Percentiles rank a stretch among this genome's conserved stretches.
phyloP scores from a whole-genome alignment of 805 yeast species.

The Lipomyces sp. region DNA sequence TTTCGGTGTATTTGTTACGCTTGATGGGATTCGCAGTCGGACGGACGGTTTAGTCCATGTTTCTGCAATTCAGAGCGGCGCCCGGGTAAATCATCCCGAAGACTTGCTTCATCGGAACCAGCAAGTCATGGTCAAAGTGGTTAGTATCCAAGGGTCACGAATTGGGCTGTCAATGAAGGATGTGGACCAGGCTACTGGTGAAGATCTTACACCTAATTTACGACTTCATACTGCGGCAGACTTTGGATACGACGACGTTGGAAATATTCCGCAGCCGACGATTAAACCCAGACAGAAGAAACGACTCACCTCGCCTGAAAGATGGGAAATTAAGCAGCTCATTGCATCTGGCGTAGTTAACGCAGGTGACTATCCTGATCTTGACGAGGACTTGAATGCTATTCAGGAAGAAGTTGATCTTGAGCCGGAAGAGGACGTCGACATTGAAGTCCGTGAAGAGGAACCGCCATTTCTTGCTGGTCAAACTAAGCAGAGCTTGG shows the following conservation, averaged over 20 bases:
- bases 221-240: conserved; percentile 22
- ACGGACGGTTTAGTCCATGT: conserved; percentile 75
- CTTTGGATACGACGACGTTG: neutral
- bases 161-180: conserved; percentile 71
- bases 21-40: conserved; percentile 49
- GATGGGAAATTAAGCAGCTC: conserved; percentile 87
- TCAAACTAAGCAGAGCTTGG: conserved; percentile 50
- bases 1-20: conserved; percentile 79
- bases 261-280: neutral
- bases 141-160: conserved; percentile 51
- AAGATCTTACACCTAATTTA: conserved; percentile 37
- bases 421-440: conserved; percentile 58
- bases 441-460: conserved; percentile 70
- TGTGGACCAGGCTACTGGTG: conserved; percentile 73
- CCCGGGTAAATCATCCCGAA: conserved; percentile 59
- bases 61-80: conserved; percentile 61
- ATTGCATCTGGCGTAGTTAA: conserved; percentile 77
- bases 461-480: conserved; percentile 77
- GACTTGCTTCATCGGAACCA: conserved; percentile 64
- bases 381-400: conserved; percentile 50
- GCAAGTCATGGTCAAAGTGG: conserved; percentile 66
- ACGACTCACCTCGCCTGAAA: conserved; percentile 78
- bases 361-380: conserved; percentile 70
- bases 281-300: conserved; percentile 40
- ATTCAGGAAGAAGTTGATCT: conserved; percentile 46